These are phyloP conservation scores for Capronia epimyces DNA, from an alignment of 2,329 filamentous ascomycete genomes.

Conservation along the genomic window DNA sequence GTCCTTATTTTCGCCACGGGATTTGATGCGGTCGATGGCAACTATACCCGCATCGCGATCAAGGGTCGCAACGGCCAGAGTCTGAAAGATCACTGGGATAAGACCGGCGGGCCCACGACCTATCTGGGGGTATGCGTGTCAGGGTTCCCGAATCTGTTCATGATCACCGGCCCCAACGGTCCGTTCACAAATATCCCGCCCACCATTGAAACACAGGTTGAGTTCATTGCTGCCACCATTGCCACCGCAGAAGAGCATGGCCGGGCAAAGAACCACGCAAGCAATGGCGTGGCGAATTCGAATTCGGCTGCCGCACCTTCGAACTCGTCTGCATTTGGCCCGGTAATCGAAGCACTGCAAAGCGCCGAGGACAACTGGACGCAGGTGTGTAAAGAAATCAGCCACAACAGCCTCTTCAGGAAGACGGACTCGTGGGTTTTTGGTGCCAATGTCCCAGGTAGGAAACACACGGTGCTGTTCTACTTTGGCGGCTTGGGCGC, in stretches of 20 bases:
- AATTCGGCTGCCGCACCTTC: neutral
- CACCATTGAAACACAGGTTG: conserved; percentile 35
- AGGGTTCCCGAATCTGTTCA: conserved; percentile 44
- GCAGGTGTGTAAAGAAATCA: conserved; percentile 37
- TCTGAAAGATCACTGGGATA: conserved; percentile 33
- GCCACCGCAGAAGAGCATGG: neutral
- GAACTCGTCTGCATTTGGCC: neutral
- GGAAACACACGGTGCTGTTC: conserved; percentile 31
- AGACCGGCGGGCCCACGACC: conserved; percentile 27
- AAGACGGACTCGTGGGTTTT: conserved; percentile 51
- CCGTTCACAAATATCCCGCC: conserved; percentile 39
- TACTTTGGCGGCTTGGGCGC: conserved; percentile 19
- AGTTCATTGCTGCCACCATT: conserved; percentile 29
- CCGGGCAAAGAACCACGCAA: neutral
- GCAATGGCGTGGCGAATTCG: neutral
- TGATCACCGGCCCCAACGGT: conserved; percentile 37
- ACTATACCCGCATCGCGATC: conserved; percentile 45
- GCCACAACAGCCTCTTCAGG: conserved; percentile 39
- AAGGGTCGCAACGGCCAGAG: conserved; percentile 39
- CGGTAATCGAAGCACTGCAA: conserved; percentile 45
- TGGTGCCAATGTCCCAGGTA: conserved; percentile 52
- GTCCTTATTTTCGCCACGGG: conserved; percentile 20
- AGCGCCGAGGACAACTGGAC: conserved; percentile 49
- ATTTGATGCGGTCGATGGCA: conserved; percentile 30
- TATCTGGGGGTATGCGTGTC: conserved; percentile 38